Base-by-base conservation (phyloP, 2,329 filamentous ascomycete species). In the Aspergillus niger region DNA sequence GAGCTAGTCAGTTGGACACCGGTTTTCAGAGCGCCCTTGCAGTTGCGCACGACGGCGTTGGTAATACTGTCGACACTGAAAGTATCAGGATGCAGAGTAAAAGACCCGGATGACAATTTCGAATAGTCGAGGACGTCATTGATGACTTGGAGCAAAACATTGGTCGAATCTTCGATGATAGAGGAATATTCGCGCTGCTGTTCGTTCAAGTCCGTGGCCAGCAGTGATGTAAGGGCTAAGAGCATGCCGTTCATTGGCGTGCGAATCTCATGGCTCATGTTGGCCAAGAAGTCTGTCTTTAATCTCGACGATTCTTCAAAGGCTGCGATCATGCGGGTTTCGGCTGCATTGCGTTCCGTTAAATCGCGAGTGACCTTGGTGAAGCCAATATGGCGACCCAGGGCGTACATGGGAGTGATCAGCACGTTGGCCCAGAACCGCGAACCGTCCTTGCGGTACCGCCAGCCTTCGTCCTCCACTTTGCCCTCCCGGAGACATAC, bases 81-180 rank as follows among this genome's bases (percentile, higher is more conserved):
- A 32, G 82, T 74, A 65, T 85, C 83, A 13, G 82, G 72, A 51
- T 78, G 82, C 56, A 88, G 78, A 2, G 84, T 83, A 61, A 88
- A 86, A 38, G 79, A 81, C n/a, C 85, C 84, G 0, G 85, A 85
- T 0, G 83, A 81, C 5, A 88, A 77, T 65, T 88, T 88, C 8
- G 86, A 87, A 67, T 86, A 88, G 72, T 89, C 86, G n/a, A 89
- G 78, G 49, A 89, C 86, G 62, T 88, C 85, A 67, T 89, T 87
- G 70, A 89, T 87, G 52, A 88, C 81, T 63, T 85, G 83, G 17
- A 88, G 73, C 22, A 88, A 76, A 2, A 87, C 77, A 20, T 82
- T 80, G 2, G 83, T 85, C 0, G 85, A 87, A 59, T 87, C 84
- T 64, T 85, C 80, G 57, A 88, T 84, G 49, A 87, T 84, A 43